A percentile compares a stretch with the other conserved stretches of the same genome.
Conservation (phyloP, 1,139 yeast genomes). For the Candida glucosophila region DNA sequence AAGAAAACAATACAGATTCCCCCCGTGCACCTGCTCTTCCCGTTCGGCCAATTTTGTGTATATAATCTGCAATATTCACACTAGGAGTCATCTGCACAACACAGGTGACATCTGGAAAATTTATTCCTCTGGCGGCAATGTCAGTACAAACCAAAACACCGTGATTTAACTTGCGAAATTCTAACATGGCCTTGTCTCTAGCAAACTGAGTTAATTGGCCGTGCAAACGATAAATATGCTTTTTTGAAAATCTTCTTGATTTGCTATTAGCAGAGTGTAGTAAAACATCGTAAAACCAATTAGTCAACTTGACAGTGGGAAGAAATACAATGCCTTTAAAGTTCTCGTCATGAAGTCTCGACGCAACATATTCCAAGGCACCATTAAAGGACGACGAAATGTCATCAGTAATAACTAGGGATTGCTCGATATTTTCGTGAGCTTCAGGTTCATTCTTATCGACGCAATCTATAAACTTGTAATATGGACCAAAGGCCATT, state of each 20-base stretch:
- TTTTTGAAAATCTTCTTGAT: constrained; percentile 4
- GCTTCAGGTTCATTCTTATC: constrained; percentile 70
- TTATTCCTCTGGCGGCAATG: constrained; percentile 96
- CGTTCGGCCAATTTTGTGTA: constrained; percentile 94
- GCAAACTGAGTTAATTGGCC: constrained; percentile 64
- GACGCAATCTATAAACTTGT: constrained; percentile 68
- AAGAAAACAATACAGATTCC: constrained; percentile 44
- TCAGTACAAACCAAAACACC: constrained; percentile 77
- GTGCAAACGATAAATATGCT: constrained; percentile 38
- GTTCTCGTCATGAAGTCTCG: constrained; percentile 16
- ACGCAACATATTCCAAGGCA: constrained; percentile 39
- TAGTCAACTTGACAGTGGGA: constrained; percentile 69
- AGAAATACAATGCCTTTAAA: constrained; percentile 78
- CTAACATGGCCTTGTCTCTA: constrained; percentile 50
- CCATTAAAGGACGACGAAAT: constrained; percentile 45
- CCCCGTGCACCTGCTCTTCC: constrained; percentile 90
- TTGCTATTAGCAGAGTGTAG: constrained; percentile 7
- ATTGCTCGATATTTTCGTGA: constrained; percentile 70
- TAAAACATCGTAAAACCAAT: constrained; percentile 23
- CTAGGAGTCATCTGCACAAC: constrained; percentile 80
- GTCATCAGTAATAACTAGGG: constrained; percentile 41
- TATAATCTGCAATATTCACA: constrained; percentile 63
- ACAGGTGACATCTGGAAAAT: constrained; percentile 76
- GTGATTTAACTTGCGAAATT: constrained; percentile 40
- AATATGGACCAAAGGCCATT: constrained; percentile 54